Evolutionary conservation across 306 rosid species (phyloP).

Genomic region (Rosa multiflora): DNA sequence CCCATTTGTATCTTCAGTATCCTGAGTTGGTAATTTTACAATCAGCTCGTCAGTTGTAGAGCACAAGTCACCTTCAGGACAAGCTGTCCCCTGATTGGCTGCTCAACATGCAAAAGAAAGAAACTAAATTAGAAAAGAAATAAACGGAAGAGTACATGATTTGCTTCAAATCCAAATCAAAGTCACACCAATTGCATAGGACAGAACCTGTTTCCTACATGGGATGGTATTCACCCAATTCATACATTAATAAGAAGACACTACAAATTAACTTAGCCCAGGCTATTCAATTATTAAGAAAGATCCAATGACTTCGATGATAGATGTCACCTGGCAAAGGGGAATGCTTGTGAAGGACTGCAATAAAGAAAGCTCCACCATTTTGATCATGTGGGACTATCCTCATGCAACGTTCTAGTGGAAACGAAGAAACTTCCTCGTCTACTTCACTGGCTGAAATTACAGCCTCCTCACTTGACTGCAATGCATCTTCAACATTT

Average conservation of each 20-base stretch:
- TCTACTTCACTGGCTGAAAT: constrained; percentile 30
- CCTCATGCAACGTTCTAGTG: constrained; percentile 87
- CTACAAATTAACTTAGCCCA: background rate
- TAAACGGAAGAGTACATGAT: constrained; percentile 1
- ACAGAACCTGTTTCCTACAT: background rate
- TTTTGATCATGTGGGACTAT: constrained; percentile 96
- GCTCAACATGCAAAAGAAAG: constrained; percentile 18
- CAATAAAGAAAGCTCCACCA: constrained; percentile 94
- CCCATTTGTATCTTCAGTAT: constrained; percentile 38
- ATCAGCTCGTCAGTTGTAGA: constrained; percentile 20
- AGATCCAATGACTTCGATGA: constrained; percentile 7
- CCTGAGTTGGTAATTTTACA: constrained; percentile 33
- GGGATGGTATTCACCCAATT: background rate
- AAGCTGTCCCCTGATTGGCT: constrained; percentile 51
- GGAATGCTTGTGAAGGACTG: constrained; percentile 77
- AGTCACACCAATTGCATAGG: background rate
- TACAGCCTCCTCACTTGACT: constrained; percentile 34
- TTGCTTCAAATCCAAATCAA: constrained; percentile 18
- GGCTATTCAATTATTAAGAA: background rate
- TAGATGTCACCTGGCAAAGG: constrained; percentile 64
- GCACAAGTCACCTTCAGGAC: constrained; percentile 20
- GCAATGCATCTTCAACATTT: constrained; percentile 42
- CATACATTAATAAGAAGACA: background rate
- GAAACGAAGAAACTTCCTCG: constrained; percentile 69
- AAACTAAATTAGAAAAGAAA: constrained; percentile 7